Evolutionary conservation across 2,329 filamentous ascomycete genomes (phyloP), one percentile per base, ranked within the genome.

Genomic region (Calonectria multiphialidica): DNA sequence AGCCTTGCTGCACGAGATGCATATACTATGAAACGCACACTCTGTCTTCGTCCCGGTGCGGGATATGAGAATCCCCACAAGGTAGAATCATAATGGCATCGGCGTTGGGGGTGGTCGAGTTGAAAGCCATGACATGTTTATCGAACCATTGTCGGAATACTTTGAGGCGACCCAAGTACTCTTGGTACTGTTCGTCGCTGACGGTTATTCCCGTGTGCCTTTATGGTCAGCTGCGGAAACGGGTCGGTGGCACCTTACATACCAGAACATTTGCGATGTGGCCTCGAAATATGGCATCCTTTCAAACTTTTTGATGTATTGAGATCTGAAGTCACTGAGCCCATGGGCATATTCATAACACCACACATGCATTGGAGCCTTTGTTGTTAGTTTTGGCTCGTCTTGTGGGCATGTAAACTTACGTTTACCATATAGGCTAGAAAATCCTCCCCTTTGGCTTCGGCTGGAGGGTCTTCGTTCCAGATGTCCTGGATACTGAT

Each of bases 81-180:
- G 82, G 83, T 7, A 83, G 68, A 5, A 84, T 53, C 63, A 84
- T 67, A 33, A 82, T 74, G 2, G 76, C 69, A 21, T 79, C 73
- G 21, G 75, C 44, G 15, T 77, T 72, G 47, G 74, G 68, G 45
- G 73, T 72, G 6, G 74, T 73, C 8, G 74, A 15, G 30, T 72
- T 65, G 3, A 65, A 63, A 2, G 70, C 8, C 69, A 81, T 76
- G 69, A 84, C 71, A 5, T 77, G 75, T 25, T 78, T 23, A 23
- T 74, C 62, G 68, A 85, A 84, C 83, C 83, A 85, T 23, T 72
- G 55, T 10, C 72, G 76, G 59, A 83, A 84, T 1, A 81, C 70
- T 2, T 72, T 49, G 4, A 84, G 72, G 18, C 80, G 80, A 33
- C 66, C 18, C 35, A 71, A 50, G 37, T 81, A 71, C 8, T 75